phyloP scores from a whole-genome alignment of 345 rosid species.

The Garcia nutans region DNA sequence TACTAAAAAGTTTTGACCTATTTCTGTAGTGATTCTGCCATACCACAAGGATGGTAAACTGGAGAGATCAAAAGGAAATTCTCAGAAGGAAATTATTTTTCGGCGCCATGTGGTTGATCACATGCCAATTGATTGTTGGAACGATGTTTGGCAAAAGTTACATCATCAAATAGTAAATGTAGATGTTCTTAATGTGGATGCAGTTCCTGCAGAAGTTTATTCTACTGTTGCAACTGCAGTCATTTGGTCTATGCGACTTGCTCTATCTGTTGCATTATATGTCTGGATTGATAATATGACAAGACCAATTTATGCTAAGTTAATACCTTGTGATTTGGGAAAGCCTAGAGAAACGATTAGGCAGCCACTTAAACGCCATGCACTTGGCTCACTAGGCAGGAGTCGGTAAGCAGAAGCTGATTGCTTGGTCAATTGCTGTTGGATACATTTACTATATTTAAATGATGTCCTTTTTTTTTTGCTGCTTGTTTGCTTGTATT shows the following conservation, averaged over 20 bases:
- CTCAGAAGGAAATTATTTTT: constrained; percentile 59
- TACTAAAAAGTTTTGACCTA: constrained; percentile 9
- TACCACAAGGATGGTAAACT: constrained; percentile 64
- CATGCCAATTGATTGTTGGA: constrained; percentile 97
- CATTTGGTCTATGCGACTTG: constrained; percentile 90
- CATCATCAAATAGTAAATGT: constrained; percentile 86
- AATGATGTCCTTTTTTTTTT: not conserved
- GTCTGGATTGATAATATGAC: constrained; percentile 72
- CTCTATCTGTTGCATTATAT: constrained; percentile 67
- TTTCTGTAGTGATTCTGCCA: constrained; percentile 74
- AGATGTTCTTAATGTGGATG: constrained; percentile 73
- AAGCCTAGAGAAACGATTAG: constrained; percentile 49
- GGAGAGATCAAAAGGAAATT: constrained; percentile 38
- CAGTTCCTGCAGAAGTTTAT: constrained; percentile 78
- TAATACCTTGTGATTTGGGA: constrained; percentile 92
- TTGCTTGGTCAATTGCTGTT: constrained; percentile 13
- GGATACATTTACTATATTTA: not conserved
- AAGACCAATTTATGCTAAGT: constrained; percentile 87
- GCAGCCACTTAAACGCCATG: constrained; percentile 65
- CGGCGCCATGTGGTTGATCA: constrained; percentile 83
- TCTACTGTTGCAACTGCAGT: constrained; percentile 83
- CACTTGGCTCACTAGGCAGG: constrained; percentile 91
- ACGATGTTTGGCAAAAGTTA: constrained; percentile 88
- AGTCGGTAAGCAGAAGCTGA: constrained; percentile 58
- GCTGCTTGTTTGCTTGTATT: not conserved